These are phyloP conservation scores for Thinopyrum elongatum DNA, from an alignment of 176 grass and related monocot genomes.

Conservation along the genomic window DNA sequence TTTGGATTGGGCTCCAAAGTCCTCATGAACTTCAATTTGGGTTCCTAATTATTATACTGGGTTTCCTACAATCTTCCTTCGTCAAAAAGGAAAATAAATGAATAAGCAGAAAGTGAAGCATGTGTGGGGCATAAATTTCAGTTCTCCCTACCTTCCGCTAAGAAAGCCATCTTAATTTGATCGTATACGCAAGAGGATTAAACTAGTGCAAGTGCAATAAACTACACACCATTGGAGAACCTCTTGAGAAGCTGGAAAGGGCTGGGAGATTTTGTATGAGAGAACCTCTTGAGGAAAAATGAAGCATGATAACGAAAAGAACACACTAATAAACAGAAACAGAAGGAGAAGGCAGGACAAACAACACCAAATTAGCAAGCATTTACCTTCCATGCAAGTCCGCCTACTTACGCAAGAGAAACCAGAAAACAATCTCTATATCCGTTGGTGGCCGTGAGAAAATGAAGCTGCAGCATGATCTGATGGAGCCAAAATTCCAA, in stretches of 20 bases:
- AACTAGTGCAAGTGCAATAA: background rate
- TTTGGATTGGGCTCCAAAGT: background rate
- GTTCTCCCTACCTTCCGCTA: background rate
- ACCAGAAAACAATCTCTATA: background rate
- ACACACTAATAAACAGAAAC: background rate
- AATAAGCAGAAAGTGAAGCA: background rate
- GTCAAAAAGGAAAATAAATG: background rate
- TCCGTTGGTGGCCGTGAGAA: slow-evolving; percentile 58
- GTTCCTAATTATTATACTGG: background rate
- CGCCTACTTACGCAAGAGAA: background rate
- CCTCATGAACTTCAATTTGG: background rate
- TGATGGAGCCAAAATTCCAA: slow-evolving; percentile 19
- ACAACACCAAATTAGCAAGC: background rate
- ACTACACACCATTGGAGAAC: background rate
- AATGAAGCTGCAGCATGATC: slow-evolving; percentile 87
- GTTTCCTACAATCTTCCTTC: background rate
- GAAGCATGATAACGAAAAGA: background rate
- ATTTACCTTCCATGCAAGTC: background rate
- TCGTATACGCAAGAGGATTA: background rate
- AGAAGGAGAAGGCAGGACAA: background rate
- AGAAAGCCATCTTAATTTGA: background rate
- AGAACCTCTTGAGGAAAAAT: background rate
- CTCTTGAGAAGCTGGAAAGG: background rate
- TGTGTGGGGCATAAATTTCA: background rate
- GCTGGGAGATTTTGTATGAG: background rate